Evolutionary conservation across 2,329 filamentous ascomycete species (phyloP), one percentile per base, ranked within the genome.

Genomic region (Madurella mycetomatis): DNA sequence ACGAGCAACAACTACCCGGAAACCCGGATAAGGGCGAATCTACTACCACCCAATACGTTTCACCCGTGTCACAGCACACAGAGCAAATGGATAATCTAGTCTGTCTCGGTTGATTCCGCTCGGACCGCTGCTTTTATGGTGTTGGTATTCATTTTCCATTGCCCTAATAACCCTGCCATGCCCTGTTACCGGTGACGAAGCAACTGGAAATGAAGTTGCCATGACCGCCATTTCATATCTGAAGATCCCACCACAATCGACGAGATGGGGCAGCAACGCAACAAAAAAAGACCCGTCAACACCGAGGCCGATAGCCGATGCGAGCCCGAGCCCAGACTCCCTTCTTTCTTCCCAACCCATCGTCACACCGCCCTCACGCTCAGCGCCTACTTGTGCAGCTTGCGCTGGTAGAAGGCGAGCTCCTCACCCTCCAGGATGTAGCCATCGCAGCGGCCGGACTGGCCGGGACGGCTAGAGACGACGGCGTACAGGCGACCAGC

Each of bases 351-450:
- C 56, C 60, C 51, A 53, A 55, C 51, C 51, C 54, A 42, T 46
- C 49, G 12, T 40, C 44, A 54, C 31, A 47, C 55, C 25, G 18
- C 34, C 37, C 41, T 41, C 49, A 16, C 16, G 37, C 57, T 34
- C 55, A 54, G 31, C 58, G 51, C 55, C 60, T 96, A 97, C 85
- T 96, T 97, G 86, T 94, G 89, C 86, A 97, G 90, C 81, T 92
- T 92, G 82, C 89, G 89, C 87, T 96, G 92, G 90, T 99, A 99
- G 89, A 99, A 99, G 77, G 92, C 91, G 72, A 99, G 85, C 86
- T 99, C 94, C 78, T 99, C 94, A 71, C 94, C 94, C 87, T 99
- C 94, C 66, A 99, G 84, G 76, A 99, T 87, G 83, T 99, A 99
- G 66, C 94, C 94, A 76, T 99, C 94, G 70, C 84, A 85, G 79